A percentile compares a stretch with the other conserved stretches of the same genome.
Evolutionary conservation across 2,329 filamentous ascomycete species (phyloP).

Genomic region (Penicillium sumatraense): DNA sequence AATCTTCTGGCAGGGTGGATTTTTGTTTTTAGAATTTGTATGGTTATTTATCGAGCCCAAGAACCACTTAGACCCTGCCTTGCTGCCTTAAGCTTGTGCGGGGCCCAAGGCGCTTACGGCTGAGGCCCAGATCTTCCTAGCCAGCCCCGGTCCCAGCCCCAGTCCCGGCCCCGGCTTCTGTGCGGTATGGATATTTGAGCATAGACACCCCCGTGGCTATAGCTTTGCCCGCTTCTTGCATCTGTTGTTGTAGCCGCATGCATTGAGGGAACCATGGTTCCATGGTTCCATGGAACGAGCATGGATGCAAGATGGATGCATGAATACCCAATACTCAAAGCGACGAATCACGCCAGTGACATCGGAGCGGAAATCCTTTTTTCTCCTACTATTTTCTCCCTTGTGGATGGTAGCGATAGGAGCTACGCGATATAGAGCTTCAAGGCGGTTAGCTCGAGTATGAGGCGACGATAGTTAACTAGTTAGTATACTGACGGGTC

Average conservation of each 20-base stretch:
- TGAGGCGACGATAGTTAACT: not conserved
- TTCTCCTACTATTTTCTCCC: slow-evolving; percentile 7
- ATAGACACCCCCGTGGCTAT: not conserved
- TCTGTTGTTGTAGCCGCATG: slow-evolving; percentile 28
- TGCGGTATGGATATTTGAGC: not conserved
- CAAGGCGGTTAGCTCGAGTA: not conserved
- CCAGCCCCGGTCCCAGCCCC: not conserved
- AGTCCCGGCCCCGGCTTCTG: slow-evolving; percentile 1
- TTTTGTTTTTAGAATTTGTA: not conserved
- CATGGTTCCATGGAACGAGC: slow-evolving; percentile 11
- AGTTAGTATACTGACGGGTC: not conserved
- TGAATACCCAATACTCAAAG: slow-evolving; percentile 47
- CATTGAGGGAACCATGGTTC: slow-evolving; percentile 25
- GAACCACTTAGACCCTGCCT: slow-evolving; percentile 5
- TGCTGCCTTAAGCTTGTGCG: slow-evolving; percentile 18
- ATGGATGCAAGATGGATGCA: slow-evolving; percentile 31
- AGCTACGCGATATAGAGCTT: not conserved
- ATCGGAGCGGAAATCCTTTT: not conserved
- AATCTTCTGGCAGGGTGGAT: slow-evolving; percentile 20
- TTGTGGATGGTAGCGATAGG: not conserved
- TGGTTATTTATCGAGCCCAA: slow-evolving; percentile 17
- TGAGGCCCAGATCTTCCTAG: slow-evolving; percentile 5
- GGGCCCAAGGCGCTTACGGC: slow-evolving; percentile 12
- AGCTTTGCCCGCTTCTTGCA: slow-evolving; percentile 8
- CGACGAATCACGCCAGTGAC: slow-evolving; percentile 35